Conservation (phyloP, 495 filamentous ascomycete species). For the Penicillium maclennaniae region DNA sequence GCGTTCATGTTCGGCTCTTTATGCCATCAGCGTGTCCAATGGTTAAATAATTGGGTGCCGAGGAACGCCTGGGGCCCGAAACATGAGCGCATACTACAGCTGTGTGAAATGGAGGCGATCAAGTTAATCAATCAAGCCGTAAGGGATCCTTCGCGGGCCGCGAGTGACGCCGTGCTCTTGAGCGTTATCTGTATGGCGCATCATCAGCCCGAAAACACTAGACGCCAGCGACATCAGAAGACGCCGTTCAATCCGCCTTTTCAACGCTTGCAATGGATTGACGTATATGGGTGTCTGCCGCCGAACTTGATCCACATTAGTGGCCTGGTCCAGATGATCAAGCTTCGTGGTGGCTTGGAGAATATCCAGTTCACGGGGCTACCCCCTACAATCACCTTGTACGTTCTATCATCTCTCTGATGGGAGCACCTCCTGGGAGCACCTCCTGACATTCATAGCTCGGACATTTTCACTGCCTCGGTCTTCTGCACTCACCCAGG, state of each 20-base stretch:
- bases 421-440: not conserved
- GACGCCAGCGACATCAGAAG: conserved; percentile 6
- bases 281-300: conserved; percentile 37
- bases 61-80: conserved; percentile 17
- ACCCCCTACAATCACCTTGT: conserved; percentile 35
- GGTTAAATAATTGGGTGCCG: conserved; percentile 27
- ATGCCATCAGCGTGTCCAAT: conserved; percentile 39
- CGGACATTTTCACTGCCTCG: conserved; percentile 33
- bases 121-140: conserved; percentile 35
- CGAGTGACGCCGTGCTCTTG: conserved; percentile 35
- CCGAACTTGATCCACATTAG: conserved; percentile 37
- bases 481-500: conserved; percentile 26
- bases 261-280: conserved; percentile 41
- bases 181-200: conserved; percentile 44
- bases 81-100: conserved; percentile 27
- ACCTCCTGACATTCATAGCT: conserved; percentile 18
- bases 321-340: conserved; percentile 35
- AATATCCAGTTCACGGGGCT: conserved; percentile 31
- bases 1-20: conserved; percentile 39
- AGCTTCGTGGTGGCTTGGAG: conserved; percentile 34
- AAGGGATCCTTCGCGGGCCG: conserved; percentile 26
- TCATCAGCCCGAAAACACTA: conserved; percentile 26
- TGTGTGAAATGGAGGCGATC: conserved; percentile 37
- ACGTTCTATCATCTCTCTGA: conserved; percentile 8
- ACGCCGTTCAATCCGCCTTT: conserved; percentile 38